A percentile compares a stretch with the other conserved stretches of the same genome.
These are phyloP conservation scores for Psidium guajava DNA, from an alignment of 345 rosid species.

Conservation along the genomic window DNA sequence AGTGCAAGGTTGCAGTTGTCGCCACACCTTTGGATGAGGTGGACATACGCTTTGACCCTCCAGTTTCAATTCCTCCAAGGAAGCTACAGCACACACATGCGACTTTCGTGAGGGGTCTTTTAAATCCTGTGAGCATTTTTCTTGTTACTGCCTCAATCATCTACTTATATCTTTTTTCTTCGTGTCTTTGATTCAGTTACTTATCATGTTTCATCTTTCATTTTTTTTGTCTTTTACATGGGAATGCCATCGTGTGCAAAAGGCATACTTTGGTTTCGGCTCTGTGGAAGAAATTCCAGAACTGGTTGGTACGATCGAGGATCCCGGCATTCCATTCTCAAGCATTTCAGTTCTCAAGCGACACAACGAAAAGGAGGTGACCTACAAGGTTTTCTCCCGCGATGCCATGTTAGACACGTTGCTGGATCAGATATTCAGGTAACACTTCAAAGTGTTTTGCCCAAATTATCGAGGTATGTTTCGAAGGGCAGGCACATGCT, in stretches of 20 bases:
- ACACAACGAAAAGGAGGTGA: conserved; percentile 37
- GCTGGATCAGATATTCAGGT: conserved; percentile 82
- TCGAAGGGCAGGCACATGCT: not conserved
- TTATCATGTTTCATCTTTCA: not conserved
- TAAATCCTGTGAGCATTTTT: conserved; percentile 60
- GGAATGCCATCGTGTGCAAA: conserved; percentile 3
- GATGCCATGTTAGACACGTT: conserved; percentile 44
- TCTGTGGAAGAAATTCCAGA: conserved; percentile 52
- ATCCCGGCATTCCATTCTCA: conserved; percentile 67
- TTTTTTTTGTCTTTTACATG: not conserved
- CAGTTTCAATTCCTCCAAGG: conserved; percentile 58
- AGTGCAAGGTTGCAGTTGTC: conserved; percentile 54
- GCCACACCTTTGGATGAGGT: conserved; percentile 82
- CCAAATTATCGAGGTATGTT: not conserved
- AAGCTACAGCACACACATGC: conserved; percentile 82
- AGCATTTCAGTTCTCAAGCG: conserved; percentile 65
- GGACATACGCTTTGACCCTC: conserved; percentile 54
- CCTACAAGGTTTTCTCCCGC: conserved; percentile 78
- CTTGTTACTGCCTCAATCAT: not conserved
- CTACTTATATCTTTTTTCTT: not conserved
- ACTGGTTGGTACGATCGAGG: conserved; percentile 79
- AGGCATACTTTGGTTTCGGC: conserved; percentile 74
- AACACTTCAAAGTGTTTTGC: not conserved
- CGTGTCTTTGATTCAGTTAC: not conserved
- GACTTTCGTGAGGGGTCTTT: conserved; percentile 83